Conservation (phyloP, 2,329 filamentous ascomycete genomes). For the Sclerotinia minor region DNA sequence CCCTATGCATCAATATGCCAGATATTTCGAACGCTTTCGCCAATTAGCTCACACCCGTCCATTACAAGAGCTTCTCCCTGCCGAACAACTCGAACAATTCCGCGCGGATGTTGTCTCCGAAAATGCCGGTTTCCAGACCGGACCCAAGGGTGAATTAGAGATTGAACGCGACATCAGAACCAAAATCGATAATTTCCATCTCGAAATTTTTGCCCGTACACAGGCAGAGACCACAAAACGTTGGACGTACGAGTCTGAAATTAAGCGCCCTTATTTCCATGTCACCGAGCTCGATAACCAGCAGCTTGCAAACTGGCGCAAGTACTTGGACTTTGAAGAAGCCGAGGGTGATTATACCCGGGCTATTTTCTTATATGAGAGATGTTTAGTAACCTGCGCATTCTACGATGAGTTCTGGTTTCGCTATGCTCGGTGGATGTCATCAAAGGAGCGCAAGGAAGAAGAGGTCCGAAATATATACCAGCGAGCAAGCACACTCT, state of each 20-base stretch:
- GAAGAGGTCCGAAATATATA: slow-evolving; percentile 93
- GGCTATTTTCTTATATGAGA: slow-evolving; percentile 84
- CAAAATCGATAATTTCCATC: slow-evolving; percentile 77
- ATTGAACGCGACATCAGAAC: slow-evolving; percentile 78
- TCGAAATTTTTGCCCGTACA: slow-evolving; percentile 76
- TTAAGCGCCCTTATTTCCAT: slow-evolving; percentile 96
- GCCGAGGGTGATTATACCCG: slow-evolving; percentile 73
- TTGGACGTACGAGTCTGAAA: slow-evolving; percentile 92
- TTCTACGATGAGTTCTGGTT: slow-evolving; percentile 98
- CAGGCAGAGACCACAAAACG: slow-evolving; percentile 88
- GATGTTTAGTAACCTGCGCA: slow-evolving; percentile 87
- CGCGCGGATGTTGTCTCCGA: slow-evolving; percentile 72
- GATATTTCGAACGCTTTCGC: slow-evolving; percentile 91
- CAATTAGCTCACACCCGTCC: slow-evolving; percentile 72
- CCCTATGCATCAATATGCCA: slow-evolving; percentile 91
- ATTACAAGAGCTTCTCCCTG: slow-evolving; percentile 68
- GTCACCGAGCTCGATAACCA: slow-evolving; percentile 86
- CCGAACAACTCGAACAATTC: slow-evolving; percentile 67
- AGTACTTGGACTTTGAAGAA: slow-evolving; percentile 96
- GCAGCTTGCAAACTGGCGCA: slow-evolving; percentile 88
- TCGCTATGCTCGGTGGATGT: slow-evolving; percentile 95
- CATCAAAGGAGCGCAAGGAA: slow-evolving; percentile 73
- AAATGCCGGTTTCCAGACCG: slow-evolving; percentile 51
- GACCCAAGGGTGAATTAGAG: slow-evolving; percentile 69
- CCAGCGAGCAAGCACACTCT: slow-evolving; percentile 79